These are phyloP conservation scores for Aspergillus brasiliensis DNA, from an alignment of 2,329 filamentous ascomycete genomes.

Conservation along the genomic window DNA sequence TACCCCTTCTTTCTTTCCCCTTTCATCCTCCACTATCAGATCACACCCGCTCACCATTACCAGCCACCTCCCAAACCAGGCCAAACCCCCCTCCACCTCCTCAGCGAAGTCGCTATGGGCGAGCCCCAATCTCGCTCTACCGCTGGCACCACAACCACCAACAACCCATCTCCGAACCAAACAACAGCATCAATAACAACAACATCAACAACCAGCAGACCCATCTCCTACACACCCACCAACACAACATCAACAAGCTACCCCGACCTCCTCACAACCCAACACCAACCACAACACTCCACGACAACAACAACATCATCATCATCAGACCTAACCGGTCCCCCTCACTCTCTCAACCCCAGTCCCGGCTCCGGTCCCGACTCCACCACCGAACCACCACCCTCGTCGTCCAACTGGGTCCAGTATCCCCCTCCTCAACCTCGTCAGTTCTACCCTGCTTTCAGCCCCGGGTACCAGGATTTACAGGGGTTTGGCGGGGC, in stretches of 20 bases:
- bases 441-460: conserved; percentile 14
- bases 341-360: conserved; percentile 9
- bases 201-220: conserved; percentile 8
- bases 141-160: background rate
- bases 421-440: conserved; percentile 9
- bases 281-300: conserved; percentile 9
- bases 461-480: conserved; percentile 12
- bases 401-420: conserved; percentile 1
- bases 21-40: background rate
- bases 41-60: background rate
- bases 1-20: background rate
- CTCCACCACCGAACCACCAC: conserved; percentile 1
- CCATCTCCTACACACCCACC: conserved; percentile 11
- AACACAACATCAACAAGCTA: conserved; percentile 20
- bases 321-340: conserved; percentile 7
- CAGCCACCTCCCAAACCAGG: conserved; percentile 16
- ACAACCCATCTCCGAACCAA: background rate
- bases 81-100: conserved; percentile 40
- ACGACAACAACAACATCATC: conserved; percentile 12
- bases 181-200: conserved; percentile 3
- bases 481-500: conserved; percentile 15
- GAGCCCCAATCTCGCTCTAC: conserved; percentile 24
- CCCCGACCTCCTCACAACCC: conserved; percentile 11
- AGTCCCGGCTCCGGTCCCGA: conserved; percentile 2
- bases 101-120: conserved; percentile 46